Evolutionary conservation across 2,329 filamentous ascomycete species (phyloP).

Genomic region (Aspergillus pseudotamarii): DNA sequence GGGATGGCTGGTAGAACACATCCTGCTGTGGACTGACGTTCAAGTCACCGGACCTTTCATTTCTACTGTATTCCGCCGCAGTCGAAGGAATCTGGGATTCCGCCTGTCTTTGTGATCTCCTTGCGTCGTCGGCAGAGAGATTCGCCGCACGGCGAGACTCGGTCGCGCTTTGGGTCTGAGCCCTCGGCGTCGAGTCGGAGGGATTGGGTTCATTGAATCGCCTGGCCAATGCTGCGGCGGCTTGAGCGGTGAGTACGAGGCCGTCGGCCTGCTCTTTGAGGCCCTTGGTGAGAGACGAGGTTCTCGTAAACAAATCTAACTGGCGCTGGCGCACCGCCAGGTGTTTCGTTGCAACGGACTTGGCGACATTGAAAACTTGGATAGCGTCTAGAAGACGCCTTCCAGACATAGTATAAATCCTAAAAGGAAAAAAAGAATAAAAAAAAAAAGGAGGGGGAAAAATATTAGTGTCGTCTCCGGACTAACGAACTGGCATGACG

Average conservation of each 20-base stretch:
- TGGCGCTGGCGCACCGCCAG: constrained; percentile 62
- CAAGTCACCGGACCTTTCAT: constrained; percentile 30
- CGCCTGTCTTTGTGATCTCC: constrained; percentile 50
- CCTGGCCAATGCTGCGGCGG: constrained; percentile 61
- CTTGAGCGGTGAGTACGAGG: constrained; percentile 62
- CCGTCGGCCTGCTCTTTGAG: constrained; percentile 64
- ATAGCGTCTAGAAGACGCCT: constrained; percentile 72
- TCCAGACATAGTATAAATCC: constrained; percentile 50
- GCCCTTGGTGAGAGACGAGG: constrained; percentile 65
- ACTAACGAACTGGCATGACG: constrained; percentile 25
- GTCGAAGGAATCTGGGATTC: constrained; percentile 57
- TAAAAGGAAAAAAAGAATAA: background rate
- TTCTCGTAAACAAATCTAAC: constrained; percentile 64
- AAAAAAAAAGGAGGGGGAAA: background rate
- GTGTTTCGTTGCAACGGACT: constrained; percentile 67
- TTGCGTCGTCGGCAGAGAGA: constrained; percentile 47
- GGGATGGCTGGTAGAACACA: constrained; percentile 58
- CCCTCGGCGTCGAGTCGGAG: constrained; percentile 15
- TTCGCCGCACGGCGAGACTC: constrained; percentile 25
- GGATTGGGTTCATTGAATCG: constrained; percentile 56
- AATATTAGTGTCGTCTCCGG: background rate
- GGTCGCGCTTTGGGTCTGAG: constrained; percentile 21
- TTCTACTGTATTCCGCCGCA: constrained; percentile 47
- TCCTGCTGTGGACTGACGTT: constrained; percentile 59
- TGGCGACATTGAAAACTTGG: constrained; percentile 69